Evolutionary conservation across 2,329 filamentous ascomycete species (phyloP), one percentile per base, ranked within the genome.

Genomic region (Domatiomyces globalis): DNA sequence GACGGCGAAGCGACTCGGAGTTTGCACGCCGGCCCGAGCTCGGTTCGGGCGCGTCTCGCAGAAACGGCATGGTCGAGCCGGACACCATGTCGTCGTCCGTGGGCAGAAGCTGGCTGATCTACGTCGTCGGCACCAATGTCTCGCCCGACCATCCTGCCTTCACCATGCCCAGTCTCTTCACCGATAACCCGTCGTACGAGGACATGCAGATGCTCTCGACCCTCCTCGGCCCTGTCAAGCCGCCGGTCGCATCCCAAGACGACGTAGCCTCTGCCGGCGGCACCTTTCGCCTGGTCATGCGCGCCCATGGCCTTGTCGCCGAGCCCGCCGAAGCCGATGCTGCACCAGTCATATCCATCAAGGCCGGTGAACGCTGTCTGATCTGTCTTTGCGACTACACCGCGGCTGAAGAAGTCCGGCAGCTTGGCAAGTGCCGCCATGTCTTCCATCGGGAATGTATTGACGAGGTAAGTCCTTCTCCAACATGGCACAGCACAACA

Each of bases 171-270:
- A 83, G 80, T 58, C 69, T 85, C 9, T 84, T 84, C 63, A 84
- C 80, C 17, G 81, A 84, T 65, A 74, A 75, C 49, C 81, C 81
- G 1, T 83, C 81, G 1, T 84, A 85, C 61, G 81, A 85, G 65
- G 81, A 85, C 58, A 84, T 85, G 81, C 76, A 84, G 63, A 68
- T 84, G 45, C 71, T 85, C 3, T 83, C 80, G 10, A 80, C 79
- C 10, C 71, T 84, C 9, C 69, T 85, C 15, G 81, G 81, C 1
- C 81, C 81, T 46, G 81, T 77, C 3, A 84, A 84, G 61, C 80
- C 81, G 2, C 81, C 81, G 2, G 81, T 85, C 48, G 81, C 81
- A 17, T 78, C 74, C 51, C 75, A 79, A 54, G 77, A 79, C 51
- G 81, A 84, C 59, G 72, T 85, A 22, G 74, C 76, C 49, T 73